Conservation (phyloP, 176 grass and related monocot species). For the Thalia dealbata region DNA sequence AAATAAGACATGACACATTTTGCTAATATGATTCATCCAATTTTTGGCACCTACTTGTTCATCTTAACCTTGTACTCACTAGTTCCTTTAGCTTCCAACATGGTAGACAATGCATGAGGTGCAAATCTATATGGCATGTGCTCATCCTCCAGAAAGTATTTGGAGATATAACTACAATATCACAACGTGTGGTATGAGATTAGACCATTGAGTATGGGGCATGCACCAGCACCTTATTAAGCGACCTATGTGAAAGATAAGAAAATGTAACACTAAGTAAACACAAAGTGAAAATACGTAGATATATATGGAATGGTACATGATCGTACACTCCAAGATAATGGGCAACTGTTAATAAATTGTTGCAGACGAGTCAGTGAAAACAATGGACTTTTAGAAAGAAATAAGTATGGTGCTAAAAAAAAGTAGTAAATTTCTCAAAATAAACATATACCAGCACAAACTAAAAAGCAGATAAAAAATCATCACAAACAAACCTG, state of each 20-base stretch:
- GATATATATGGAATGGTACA: background rate
- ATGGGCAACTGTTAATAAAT: background rate
- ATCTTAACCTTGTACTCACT: no score
- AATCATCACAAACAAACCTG: conserved; percentile 32
- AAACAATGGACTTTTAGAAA: background rate
- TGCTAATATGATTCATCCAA: no score
- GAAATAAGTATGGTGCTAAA: background rate
- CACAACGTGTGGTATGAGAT: background rate
- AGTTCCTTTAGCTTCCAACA: background rate
- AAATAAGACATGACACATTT: background rate
- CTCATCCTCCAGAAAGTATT: no score
- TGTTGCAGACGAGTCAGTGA: background rate
- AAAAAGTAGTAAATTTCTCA: background rate
- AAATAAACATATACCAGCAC: background rate
- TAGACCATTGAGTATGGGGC: background rate
- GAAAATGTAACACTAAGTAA: background rate
- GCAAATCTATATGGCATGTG: no score
- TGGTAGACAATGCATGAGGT: background rate
- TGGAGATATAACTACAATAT: background rate
- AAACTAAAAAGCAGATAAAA: conserved; percentile 18
- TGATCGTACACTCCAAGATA: background rate
- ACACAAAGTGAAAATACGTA: background rate
- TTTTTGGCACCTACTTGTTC: no score
- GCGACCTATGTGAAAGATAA: background rate
- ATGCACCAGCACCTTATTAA: background rate